Evolutionary conservation across 805 yeast species (phyloP).

Genomic region (Saccharomycopsis schoenii): DNA sequence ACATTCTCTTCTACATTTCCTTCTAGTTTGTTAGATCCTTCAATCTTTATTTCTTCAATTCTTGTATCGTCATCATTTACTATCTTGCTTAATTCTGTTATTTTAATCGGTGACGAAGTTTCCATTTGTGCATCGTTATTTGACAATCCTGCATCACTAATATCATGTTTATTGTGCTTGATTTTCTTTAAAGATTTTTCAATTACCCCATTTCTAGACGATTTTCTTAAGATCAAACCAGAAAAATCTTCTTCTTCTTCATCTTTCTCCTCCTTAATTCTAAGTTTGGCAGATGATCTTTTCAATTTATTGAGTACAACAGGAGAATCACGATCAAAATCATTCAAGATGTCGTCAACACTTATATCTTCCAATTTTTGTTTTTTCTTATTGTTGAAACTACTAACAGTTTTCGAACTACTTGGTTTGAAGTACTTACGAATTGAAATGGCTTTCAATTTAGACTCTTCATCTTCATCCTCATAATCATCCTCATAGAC

Average conservation of each 20-base stretch:
- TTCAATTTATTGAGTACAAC: conserved; percentile 14
- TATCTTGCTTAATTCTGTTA: background rate
- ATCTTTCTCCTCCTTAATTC: conserved; percentile 2
- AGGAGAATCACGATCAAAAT: conserved; percentile 29
- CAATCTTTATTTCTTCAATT: background rate
- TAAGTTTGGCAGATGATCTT: conserved; percentile 5
- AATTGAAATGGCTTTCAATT: conserved; percentile 34
- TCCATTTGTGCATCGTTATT: background rate
- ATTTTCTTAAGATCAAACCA: background rate
- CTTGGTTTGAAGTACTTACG: conserved; percentile 43
- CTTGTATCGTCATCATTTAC: background rate
- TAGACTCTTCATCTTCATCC: conserved; percentile 21
- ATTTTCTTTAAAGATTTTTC: background rate
- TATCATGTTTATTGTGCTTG: background rate
- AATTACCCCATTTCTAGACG: background rate
- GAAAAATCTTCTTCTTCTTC: conserved; percentile 13
- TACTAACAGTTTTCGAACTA: conserved; percentile 17
- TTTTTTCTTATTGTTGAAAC: conserved; percentile 20
- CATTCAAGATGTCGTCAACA: conserved; percentile 63
- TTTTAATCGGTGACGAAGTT: background rate
- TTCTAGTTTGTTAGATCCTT: background rate
- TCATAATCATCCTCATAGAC: conserved; percentile 85
- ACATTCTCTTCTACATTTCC: conserved; percentile 27
- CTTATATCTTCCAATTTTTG: conserved; percentile 40
- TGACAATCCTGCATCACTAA: background rate